Conservation (phyloP, 495 filamentous ascomycete genomes). For the Neurospora sp. region DNA sequence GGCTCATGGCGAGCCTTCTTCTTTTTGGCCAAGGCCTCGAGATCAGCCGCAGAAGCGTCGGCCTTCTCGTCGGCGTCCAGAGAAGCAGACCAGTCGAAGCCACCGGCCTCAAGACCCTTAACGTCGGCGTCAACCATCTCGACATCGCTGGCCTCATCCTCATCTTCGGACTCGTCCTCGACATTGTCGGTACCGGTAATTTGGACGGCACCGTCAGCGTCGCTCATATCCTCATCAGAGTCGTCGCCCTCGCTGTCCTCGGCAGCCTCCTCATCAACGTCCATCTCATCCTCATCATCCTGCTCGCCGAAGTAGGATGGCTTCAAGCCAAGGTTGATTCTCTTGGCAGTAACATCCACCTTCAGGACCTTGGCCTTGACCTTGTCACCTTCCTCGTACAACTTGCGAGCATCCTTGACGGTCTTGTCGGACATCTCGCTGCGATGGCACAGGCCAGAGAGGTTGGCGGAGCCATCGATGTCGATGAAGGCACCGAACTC, state of each 20-base stretch:
- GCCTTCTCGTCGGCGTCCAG: conserved; percentile 35
- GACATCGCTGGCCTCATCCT: conserved; percentile 35
- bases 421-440: conserved; percentile 78
- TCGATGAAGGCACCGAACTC: conserved; percentile 92
- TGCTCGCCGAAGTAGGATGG: conserved; percentile 74
- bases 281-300: conserved; percentile 39
- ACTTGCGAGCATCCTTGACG: conserved; percentile 66
- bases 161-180: conserved; percentile 34
- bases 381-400: conserved; percentile 79
- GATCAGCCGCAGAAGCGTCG: conserved; percentile 35
- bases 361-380: conserved; percentile 85
- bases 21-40: conserved; percentile 51
- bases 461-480: conserved; percentile 69
- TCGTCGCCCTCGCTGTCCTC: conserved; percentile 33
- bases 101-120: conserved; percentile 59
- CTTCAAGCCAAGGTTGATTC: conserved; percentile 84
- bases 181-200: conserved; percentile 35
- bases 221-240: conserved; percentile 40
- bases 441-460: conserved; percentile 86
- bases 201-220: conserved; percentile 45
- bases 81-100: conserved; percentile 80
- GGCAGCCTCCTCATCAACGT: conserved; percentile 39
- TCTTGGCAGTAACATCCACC: conserved; percentile 59
- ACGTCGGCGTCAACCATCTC: conserved; percentile 38
- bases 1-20: conserved; percentile 63